Evolutionary conservation across 768 basidiomycete genomes (phyloP).

Genomic region (Sutorius australiensis): DNA sequence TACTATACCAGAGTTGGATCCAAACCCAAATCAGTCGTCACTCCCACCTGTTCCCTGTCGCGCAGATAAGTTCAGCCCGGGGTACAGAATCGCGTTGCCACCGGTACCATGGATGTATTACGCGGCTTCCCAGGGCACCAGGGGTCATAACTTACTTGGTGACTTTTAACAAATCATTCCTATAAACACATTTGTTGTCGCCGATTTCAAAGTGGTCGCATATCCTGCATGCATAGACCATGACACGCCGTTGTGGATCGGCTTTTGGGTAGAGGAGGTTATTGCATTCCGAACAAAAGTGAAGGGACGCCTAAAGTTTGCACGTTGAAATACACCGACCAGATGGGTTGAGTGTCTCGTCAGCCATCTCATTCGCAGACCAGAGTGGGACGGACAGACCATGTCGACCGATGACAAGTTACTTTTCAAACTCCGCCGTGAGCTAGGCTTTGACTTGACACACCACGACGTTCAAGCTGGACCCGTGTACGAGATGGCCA

Average conservation of each 20-base stretch:
- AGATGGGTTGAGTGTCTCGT: constrained; percentile 5
- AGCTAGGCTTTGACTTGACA: neutral
- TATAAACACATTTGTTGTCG: constrained; percentile 86
- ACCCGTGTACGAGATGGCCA: constrained; percentile 7
- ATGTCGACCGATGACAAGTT: constrained; percentile 18
- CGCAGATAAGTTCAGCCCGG: constrained; percentile 2
- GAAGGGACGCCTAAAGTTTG: constrained; percentile 63
- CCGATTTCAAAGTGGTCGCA: constrained; percentile 83
- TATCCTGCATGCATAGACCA: constrained; percentile 91
- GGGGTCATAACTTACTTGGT: constrained; percentile 65
- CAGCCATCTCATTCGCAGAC: constrained; percentile 10
- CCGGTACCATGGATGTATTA: constrained; percentile 2
- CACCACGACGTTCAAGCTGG: neutral
- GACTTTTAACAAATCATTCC: constrained; percentile 88
- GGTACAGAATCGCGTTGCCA: constrained; percentile 8
- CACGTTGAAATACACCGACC: neutral
- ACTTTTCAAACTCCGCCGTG: constrained; percentile 28
- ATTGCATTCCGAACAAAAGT: constrained; percentile 94
- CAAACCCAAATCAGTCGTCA: constrained; percentile 80
- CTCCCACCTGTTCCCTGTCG: constrained; percentile 85
- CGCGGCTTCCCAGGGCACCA: neutral
- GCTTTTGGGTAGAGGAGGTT: constrained; percentile 93
- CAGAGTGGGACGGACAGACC: constrained; percentile 23
- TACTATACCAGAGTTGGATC: constrained; percentile 80
- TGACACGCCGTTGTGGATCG: constrained; percentile 76